phyloP scores from a whole-genome alignment of 2,329 filamentous ascomycete genomes.

The Metarhizium brunneum region DNA sequence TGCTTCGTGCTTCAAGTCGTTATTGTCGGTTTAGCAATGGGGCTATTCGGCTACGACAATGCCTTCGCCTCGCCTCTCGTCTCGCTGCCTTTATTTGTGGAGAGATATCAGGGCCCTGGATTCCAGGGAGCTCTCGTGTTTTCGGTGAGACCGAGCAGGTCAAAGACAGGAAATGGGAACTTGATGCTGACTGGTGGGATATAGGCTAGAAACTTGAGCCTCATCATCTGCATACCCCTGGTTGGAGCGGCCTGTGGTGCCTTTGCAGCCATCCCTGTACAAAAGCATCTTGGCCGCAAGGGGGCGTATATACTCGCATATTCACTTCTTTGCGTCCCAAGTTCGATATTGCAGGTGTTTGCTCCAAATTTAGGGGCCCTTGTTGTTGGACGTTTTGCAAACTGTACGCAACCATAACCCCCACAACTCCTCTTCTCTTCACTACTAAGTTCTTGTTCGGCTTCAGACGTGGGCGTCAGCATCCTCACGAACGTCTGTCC shows the following conservation, averaged over 20 bases:
- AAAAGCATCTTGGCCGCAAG: not conserved
- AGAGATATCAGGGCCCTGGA: not conserved
- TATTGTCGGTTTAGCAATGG: not conserved
- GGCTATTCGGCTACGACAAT: not conserved
- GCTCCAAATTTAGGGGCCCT: too few species aligned
- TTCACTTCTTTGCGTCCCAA: not conserved
- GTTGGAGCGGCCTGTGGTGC: not conserved
- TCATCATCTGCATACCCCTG: not conserved
- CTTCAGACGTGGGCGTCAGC: too few species aligned
- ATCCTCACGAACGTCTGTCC: too few species aligned
- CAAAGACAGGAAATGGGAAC: not conserved
- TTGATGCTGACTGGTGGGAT: not conserved
- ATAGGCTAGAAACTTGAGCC: not conserved
- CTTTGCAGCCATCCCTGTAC: not conserved
- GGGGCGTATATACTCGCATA: not conserved
- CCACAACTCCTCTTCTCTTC: too few species aligned
- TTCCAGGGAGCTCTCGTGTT: not conserved
- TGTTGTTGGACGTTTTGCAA: too few species aligned
- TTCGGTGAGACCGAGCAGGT: not conserved
- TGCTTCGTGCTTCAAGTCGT: not conserved
- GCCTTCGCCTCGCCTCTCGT: not conserved
- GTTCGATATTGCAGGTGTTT: too few species aligned
- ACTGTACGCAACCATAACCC: too few species aligned
- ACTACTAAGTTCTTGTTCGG: too few species aligned
- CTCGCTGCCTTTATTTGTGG: not conserved